Base-by-base conservation (phyloP, 2,329 filamentous ascomycete species). In the Truncatella angustata region DNA sequence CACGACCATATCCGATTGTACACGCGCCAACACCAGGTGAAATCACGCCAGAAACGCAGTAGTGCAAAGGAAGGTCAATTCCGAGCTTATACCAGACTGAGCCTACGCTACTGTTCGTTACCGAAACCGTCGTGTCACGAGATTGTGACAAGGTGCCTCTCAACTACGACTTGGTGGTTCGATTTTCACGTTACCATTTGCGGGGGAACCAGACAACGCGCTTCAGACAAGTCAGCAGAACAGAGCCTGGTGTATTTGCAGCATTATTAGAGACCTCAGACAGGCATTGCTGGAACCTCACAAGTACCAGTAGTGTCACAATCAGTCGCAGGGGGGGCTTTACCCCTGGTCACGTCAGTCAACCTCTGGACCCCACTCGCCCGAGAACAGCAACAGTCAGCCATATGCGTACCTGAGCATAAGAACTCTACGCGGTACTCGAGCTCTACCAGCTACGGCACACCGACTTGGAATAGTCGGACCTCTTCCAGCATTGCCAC, bases 341-440 rank as follows among this genome's bases (percentile, higher is more conserved):
- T n/a, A 14, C 20, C 40, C 40, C 40, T 26, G 40, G 40, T 43
- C 40, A 5, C 6, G 40, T 20, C 40, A 43, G 40, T 43, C 40
- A 43, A 26, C 40, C 40, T 43, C 21, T 24, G n/a, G 40, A 43
- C 40, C 40, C 40, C 40, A 43, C 40, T 10, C 20, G 12, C 40
- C 21, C 11, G 10, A 7, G 40, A 43, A n/a, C 40, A 43, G 10
- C 40, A n/a, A 20, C 28, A 32, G 14, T 7, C 28, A 32, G 28
- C 14, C 14, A 14, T 2, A 14, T 32, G 28, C 14, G 28, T 32
- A 14, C 28, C 28, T 32, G 28, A 32, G 28, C 28, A 32, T 14
- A 32, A 32, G 28, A 32, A 32, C 28, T 32, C 7, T 32, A 32
- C 28, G 14, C 7, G 28, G 14, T 32, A 32, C 28, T 32, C 14